Conservation (phyloP, 805 yeast species). For the Metschnikowia noctiluminum region DNA sequence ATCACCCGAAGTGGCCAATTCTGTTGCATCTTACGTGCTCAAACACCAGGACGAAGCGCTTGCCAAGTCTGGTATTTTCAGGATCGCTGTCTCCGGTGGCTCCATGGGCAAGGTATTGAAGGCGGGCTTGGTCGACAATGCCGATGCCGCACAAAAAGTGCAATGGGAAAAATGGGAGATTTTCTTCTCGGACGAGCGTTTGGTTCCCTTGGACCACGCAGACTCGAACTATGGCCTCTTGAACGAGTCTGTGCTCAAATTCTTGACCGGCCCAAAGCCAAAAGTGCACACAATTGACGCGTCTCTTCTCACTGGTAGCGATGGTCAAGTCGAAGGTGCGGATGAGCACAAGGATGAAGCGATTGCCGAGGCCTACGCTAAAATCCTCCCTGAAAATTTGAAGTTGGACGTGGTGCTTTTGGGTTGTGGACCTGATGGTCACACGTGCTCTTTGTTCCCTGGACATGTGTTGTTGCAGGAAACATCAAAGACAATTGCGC, state of each 20-base stretch:
- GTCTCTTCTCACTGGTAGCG: slow-evolving; percentile 50
- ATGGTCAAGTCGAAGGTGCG: slow-evolving; percentile 42
- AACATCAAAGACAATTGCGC: slow-evolving; percentile 49
- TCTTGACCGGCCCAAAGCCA: slow-evolving; percentile 48
- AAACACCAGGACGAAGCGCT: slow-evolving; percentile 61
- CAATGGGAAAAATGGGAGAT: slow-evolving; percentile 77
- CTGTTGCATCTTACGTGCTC: slow-evolving; percentile 63
- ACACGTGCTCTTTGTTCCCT: slow-evolving; percentile 90
- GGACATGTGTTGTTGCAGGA: slow-evolving; percentile 68
- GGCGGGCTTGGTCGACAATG: slow-evolving; percentile 62
- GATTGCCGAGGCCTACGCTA: slow-evolving; percentile 63
- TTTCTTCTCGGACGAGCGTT: slow-evolving; percentile 86
- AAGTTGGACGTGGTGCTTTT: slow-evolving; percentile 65
- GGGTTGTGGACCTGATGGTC: slow-evolving; percentile 97
- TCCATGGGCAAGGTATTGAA: slow-evolving; percentile 74
- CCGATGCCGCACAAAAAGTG: slow-evolving; percentile 39
- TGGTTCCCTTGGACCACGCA: slow-evolving; percentile 75
- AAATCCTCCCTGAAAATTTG: slow-evolving; percentile 46
- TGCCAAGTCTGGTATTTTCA: slow-evolving; percentile 45
- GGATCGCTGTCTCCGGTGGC: slow-evolving; percentile 88
- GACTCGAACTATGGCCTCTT: slow-evolving; percentile 88
- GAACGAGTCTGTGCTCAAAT: slow-evolving; percentile 56
- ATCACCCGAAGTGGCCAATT: slow-evolving; percentile 57
- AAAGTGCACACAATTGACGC: slow-evolving; percentile 65
- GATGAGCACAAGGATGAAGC: slow-evolving; percentile 42